These are phyloP conservation scores for Malus sylvestris DNA, from an alignment of 306 rosid genomes.

Conservation along the genomic window DNA sequence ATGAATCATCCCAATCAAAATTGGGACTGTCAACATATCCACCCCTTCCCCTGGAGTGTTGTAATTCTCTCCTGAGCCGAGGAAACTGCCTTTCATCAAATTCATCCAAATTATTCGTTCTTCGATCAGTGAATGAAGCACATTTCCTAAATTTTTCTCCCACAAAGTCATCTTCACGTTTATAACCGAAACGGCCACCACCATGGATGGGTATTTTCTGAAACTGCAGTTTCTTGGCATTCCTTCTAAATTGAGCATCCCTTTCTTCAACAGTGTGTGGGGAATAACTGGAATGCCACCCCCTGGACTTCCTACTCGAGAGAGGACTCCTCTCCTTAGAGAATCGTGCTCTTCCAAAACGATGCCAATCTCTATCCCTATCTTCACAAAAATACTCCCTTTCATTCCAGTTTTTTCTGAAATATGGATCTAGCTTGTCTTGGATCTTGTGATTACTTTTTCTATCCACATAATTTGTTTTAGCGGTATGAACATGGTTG, in stretches of 20 bases:
- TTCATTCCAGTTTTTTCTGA: conserved; percentile 21
- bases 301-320: conserved; percentile 33
- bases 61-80: conserved; percentile 18
- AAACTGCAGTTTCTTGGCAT: conserved; percentile 19
- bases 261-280: conserved; percentile 23
- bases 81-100: conserved; percentile 25
- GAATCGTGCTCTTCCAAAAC: conserved; percentile 15
- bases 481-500: conserved; percentile 3
- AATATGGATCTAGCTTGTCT: conserved; percentile 19
- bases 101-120: conserved; percentile 21
- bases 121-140: conserved; percentile 18
- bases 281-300: conserved; percentile 29
- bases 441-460: conserved; percentile 25
- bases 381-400: conserved; percentile 27
- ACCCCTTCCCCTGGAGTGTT: conserved; percentile 27
- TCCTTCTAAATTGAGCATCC: conserved; percentile 25
- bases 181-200: conserved; percentile 25
- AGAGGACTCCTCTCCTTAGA: conserved; percentile 24
- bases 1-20: conserved; percentile 24
- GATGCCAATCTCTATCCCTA: conserved; percentile 25
- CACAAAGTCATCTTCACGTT: conserved; percentile 23
- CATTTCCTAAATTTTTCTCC: conserved; percentile 22
- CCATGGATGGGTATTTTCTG: conserved; percentile 18
- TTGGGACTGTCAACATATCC: conserved; percentile 21
- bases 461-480: conserved; percentile 13